Evolutionary conservation across 768 basidiomycete species (phyloP).

Genomic region (Leccinum arenicola): DNA sequence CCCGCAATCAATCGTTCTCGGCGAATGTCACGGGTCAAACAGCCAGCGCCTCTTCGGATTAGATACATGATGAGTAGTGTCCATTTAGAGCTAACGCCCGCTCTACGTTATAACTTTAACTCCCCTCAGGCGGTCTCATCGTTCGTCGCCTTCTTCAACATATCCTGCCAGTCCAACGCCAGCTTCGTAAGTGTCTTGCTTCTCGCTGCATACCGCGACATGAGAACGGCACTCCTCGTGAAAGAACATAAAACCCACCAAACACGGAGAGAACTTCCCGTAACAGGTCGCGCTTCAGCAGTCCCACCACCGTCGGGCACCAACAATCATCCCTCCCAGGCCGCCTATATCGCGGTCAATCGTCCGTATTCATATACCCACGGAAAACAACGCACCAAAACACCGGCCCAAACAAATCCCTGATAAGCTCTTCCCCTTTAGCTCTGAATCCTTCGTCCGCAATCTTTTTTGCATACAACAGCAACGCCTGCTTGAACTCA

Average conservation of each 20-base stretch:
- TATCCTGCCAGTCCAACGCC: conserved; percentile 81
- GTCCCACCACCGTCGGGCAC: conserved; percentile 65
- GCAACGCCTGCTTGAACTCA: conserved; percentile 78
- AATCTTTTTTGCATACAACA: conserved; percentile 78
- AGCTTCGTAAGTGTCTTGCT: conserved; percentile 75
- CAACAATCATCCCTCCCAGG: conserved; percentile 63
- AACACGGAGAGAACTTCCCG: conserved; percentile 78
- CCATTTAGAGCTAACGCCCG: background rate
- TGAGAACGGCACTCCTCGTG: conserved; percentile 4
- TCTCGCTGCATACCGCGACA: conserved; percentile 43
- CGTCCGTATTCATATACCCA: background rate
- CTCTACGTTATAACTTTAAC: background rate
- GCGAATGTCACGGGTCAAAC: conserved; percentile 1
- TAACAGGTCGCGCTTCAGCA: conserved; percentile 78
- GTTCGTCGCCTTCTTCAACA: conserved; percentile 58
- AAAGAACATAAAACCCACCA: conserved; percentile 46
- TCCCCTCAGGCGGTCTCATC: conserved; percentile 39
- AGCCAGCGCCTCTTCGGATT: background rate
- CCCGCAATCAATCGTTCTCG: background rate
- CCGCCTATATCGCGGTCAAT: conserved; percentile 43
- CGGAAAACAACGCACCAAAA: conserved; percentile 64
- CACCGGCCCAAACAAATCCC: conserved; percentile 85
- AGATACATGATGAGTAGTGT: background rate
- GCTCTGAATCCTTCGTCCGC: conserved; percentile 86
- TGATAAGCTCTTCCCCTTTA: conserved; percentile 89